A percentile compares a stretch with the other conserved stretches of the same genome.
Conservation (phyloP, 2,329 filamentous ascomycete genomes). For the Claviceps fusiformis region DNA sequence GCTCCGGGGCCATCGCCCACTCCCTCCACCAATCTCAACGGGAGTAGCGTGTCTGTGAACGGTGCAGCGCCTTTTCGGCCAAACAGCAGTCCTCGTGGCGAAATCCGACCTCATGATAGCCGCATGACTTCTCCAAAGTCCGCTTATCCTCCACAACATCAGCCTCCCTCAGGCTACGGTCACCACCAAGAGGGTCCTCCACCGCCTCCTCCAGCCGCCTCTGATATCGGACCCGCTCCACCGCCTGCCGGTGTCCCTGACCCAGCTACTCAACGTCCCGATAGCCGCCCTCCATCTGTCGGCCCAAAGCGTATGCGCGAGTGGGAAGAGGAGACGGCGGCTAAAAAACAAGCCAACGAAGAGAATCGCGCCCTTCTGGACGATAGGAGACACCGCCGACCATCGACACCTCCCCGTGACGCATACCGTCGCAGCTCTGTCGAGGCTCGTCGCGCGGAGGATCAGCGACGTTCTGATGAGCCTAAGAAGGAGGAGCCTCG, state of each 20-base stretch:
- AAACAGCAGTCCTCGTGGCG: conserved; percentile 66
- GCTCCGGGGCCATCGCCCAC: conserved; percentile 29
- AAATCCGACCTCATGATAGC: conserved; percentile 71
- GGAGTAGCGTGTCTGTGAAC: conserved; percentile 27
- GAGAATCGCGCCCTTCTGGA: conserved; percentile 78
- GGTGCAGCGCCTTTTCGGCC: conserved; percentile 56
- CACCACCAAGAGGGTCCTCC: conserved; percentile 49
- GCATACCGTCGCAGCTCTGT: conserved; percentile 66
- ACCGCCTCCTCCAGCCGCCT: conserved; percentile 40
- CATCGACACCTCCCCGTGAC: conserved; percentile 58
- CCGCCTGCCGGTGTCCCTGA: conserved; percentile 39
- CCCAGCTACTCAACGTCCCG: conserved; percentile 48
- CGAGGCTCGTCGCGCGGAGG: conserved; percentile 52
- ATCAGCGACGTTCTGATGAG: conserved; percentile 46
- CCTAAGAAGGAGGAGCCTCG: conserved; percentile 49
- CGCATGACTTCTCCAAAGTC: conserved; percentile 86
- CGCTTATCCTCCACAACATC: conserved; percentile 68
- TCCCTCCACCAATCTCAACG: conserved; percentile 23
- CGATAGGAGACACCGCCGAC: conserved; percentile 66
- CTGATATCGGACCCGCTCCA: conserved; percentile 37
- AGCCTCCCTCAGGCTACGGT: conserved; percentile 38
- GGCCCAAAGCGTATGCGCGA: conserved; percentile 76
- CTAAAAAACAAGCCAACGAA: conserved; percentile 80
- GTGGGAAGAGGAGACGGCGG: conserved; percentile 72
- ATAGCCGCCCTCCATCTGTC: conserved; percentile 66